Evolutionary conservation across 1,284 basidiomycete genomes (phyloP), one percentile per base, ranked within the genome.

Genomic region (Afroboletus lepidellus): DNA sequence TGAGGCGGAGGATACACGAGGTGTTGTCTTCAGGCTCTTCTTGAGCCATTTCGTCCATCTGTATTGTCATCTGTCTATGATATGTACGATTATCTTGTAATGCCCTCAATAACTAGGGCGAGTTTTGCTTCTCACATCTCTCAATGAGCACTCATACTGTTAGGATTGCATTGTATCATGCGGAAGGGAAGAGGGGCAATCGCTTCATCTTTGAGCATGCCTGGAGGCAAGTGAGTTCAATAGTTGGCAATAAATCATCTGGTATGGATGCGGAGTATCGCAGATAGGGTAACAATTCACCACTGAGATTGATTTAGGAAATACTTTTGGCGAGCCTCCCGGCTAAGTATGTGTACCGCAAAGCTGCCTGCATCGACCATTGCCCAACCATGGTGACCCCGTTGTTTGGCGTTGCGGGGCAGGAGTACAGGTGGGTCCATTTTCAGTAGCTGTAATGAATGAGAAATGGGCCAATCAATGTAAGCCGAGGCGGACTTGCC

Each of bases 291-390:
- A n/a, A 7, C 16, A 34, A n/a, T n/a, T n/a, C n/a, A 72, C 64
- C 74, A 74, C 32, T 62, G 60, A 38, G 66, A 63, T 41, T 61
- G 62, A 23, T 71, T 64, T 12, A 68, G 68, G 63, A 90, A 90
- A 70, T 83, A 90, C 66, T 80, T 83, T 60, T 83, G 77, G 54
- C 79, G 72, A 24, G 82, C 81, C 30, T 78, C 75, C 54, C 70
- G 77, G 68, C 84, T 85, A 53, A 90, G 59, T 43, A 91, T 73
- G 63, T 91, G 88, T 11, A 91, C 81, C 3, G 83, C 89, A 73
- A 89, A 88, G 38, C 81, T 76, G 32, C 88, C 88, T 9, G 79
- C 87, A 65, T 91, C 89, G 45, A 91, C 73, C 83, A 91, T 82
- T 2, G 84, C 84, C 88, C 89, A 91, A n/a, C 85, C 86, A 51